Percentiles rank a stretch among this genome's conserved stretches.
These are phyloP conservation scores for Cyberlindnera maritima DNA, from an alignment of 805 yeast genomes.

Conservation along the genomic window DNA sequence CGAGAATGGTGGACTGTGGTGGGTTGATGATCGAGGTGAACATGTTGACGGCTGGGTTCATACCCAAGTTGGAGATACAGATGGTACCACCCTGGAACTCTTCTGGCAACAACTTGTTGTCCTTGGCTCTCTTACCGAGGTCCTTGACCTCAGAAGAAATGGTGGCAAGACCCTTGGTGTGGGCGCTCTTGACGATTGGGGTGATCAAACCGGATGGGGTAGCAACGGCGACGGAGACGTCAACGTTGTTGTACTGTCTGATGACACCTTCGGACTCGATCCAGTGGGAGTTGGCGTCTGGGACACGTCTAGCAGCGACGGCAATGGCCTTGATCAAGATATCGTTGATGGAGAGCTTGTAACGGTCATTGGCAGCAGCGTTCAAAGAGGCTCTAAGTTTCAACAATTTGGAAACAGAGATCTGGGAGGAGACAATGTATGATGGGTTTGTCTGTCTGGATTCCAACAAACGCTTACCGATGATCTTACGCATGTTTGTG, in stretches of 20 bases:
- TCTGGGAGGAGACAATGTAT: constrained; percentile 83
- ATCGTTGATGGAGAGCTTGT: constrained; percentile 91
- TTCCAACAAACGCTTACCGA: constrained; percentile 82
- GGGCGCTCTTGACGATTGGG: constrained; percentile 89
- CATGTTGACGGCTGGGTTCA: constrained; percentile 89
- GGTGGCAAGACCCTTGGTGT: constrained; percentile 77
- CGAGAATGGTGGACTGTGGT: constrained; percentile 92
- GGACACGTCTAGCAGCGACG: constrained; percentile 84
- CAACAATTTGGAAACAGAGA: constrained; percentile 85
- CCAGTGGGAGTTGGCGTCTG: constrained; percentile 94
- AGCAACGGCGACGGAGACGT: constrained; percentile 97
- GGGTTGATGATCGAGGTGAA: constrained; percentile 98
- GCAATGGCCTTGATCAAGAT: constrained; percentile 93
- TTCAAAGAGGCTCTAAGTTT: constrained; percentile 91
- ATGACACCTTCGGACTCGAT: constrained; percentile 84
- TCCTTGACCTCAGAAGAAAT: constrained; percentile 87
- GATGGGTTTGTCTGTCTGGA: constrained; percentile 89
- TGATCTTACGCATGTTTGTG: constrained; percentile 89
- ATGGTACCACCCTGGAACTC: constrained; percentile 99
- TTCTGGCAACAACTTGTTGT: constrained; percentile 87
- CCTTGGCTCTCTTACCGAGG: constrained; percentile 94
- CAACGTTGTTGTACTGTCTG: constrained; percentile 88
- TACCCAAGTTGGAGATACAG: constrained; percentile 97
- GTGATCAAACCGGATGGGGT: constrained; percentile 97
- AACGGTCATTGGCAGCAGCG: constrained; percentile 78